Conservation (phyloP, 495 filamentous ascomycete genomes). For the Xeromyces bisporus region DNA sequence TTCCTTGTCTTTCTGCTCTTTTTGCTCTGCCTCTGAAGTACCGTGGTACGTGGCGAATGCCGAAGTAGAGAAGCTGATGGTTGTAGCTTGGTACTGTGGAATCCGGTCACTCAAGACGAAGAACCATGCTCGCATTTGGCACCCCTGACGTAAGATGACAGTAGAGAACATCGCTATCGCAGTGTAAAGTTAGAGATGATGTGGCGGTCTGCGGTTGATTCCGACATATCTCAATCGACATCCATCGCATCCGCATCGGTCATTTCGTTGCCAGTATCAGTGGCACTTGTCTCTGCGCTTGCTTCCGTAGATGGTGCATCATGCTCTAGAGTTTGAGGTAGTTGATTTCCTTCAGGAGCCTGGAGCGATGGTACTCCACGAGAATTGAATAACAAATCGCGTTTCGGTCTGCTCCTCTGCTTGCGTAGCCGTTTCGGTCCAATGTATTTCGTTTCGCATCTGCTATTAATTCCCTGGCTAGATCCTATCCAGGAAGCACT, state of each 20-base stretch:
- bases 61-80: no score
- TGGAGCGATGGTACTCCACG: constrained; percentile 4
- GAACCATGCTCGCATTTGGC: no score
- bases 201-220: no score
- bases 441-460: constrained; percentile 4
- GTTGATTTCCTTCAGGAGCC: constrained; percentile 6
- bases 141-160: no score
- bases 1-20: no score
- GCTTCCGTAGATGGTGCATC: constrained; percentile 9
- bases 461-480: constrained; percentile 2
- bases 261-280: constrained; percentile 1
- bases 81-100: no score
- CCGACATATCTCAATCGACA: constrained; percentile 5
- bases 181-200: no score
- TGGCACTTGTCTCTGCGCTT: constrained; percentile 1
- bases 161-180: no score
- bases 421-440: constrained; percentile 15
- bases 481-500: not conserved
- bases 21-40: no score
- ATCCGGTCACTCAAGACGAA: no score
- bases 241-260: constrained; percentile 8
- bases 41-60: no score
- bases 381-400: constrained; percentile 2
- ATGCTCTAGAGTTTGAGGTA: constrained; percentile 10
- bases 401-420: constrained; percentile 7